Conservation (phyloP, 2,329 filamentous ascomycete genomes). For the Teratosphaeria destructans region DNA sequence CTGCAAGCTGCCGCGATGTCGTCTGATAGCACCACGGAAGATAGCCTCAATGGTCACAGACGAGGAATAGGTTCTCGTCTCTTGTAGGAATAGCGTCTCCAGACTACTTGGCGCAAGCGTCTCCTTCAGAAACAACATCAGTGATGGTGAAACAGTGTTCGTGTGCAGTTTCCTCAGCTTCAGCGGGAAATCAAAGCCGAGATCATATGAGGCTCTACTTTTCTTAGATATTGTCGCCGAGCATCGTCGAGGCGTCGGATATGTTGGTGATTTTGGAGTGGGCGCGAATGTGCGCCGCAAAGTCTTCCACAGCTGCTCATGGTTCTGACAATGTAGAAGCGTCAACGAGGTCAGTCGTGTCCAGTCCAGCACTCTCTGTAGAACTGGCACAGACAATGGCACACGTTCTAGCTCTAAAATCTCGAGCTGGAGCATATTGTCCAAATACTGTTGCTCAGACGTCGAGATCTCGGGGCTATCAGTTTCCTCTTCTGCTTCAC, state of each 20-base stretch:
- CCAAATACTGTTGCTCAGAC: slow-evolving; percentile 25
- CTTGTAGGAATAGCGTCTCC: slow-evolving; percentile 70
- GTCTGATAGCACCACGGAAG: slow-evolving; percentile 57
- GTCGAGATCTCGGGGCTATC: not conserved
- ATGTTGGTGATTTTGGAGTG: slow-evolving; percentile 25
- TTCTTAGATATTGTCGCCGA: slow-evolving; percentile 22
- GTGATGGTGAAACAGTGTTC: slow-evolving; percentile 56
- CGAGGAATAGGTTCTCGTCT: slow-evolving; percentile 44
- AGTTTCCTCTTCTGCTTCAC: not conserved
- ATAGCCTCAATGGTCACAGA: slow-evolving; percentile 59
- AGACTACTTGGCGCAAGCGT: slow-evolving; percentile 67
- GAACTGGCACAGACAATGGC: slow-evolving; percentile 59
- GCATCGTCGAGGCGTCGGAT: slow-evolving; percentile 25
- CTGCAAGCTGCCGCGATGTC: slow-evolving; percentile 60
- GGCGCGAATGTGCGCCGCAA: slow-evolving; percentile 47
- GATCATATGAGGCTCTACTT: slow-evolving; percentile 9
- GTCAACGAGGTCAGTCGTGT: slow-evolving; percentile 60
- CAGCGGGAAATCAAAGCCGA: slow-evolving; percentile 45
- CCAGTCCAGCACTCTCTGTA: slow-evolving; percentile 66
- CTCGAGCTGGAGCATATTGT: slow-evolving; percentile 55
- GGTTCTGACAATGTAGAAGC: slow-evolving; percentile 60
- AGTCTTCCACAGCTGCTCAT: slow-evolving; percentile 66
- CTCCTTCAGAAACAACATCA: slow-evolving; percentile 67
- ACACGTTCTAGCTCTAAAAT: slow-evolving; percentile 66
- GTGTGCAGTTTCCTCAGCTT: slow-evolving; percentile 66